Evolutionary conservation across 495 filamentous ascomycete genomes (phyloP).

Genomic region (Terfezia boudieri): DNA sequence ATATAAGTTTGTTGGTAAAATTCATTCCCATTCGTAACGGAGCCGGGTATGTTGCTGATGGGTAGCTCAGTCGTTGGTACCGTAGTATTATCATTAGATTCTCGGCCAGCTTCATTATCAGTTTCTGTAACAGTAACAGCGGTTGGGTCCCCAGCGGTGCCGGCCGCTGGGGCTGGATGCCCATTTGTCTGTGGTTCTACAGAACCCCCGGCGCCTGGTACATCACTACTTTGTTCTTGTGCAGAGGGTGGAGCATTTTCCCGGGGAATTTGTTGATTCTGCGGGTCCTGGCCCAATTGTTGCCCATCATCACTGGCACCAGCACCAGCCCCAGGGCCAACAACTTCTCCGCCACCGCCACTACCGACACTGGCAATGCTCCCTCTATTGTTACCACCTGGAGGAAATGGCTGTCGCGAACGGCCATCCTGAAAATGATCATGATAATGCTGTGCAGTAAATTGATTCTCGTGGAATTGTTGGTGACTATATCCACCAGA

Average conservation of each 20-base stretch:
- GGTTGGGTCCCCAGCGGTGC: constrained; percentile 15
- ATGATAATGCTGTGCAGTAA: constrained; percentile 21
- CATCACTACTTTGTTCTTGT: constrained; percentile 19
- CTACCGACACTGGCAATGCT: constrained; percentile 19
- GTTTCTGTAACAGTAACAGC: constrained; percentile 15
- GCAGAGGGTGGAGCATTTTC: constrained; percentile 1
- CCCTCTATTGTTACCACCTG: neutral
- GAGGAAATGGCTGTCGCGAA: neutral
- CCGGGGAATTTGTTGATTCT: neutral
- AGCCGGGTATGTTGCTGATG: neutral
- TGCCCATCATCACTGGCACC: constrained; percentile 11
- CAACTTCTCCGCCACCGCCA: neutral
- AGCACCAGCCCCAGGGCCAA: neutral
- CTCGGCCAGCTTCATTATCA: constrained; percentile 11
- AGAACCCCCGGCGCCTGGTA: constrained; percentile 14
- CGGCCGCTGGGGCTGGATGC: constrained; percentile 1
- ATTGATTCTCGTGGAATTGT: constrained; percentile 19
- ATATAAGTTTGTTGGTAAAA: neutral
- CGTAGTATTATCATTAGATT: constrained; percentile 3
- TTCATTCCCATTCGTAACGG: neutral
- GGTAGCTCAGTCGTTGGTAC: neutral
- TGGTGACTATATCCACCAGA: constrained; percentile 22
- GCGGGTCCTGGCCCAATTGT: constrained; percentile 6
- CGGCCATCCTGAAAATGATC: constrained; percentile 8
- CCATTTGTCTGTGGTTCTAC: neutral